phyloP scores from a whole-genome alignment of 1,284 basidiomycete species.

The Puccinia triticina region DNA sequence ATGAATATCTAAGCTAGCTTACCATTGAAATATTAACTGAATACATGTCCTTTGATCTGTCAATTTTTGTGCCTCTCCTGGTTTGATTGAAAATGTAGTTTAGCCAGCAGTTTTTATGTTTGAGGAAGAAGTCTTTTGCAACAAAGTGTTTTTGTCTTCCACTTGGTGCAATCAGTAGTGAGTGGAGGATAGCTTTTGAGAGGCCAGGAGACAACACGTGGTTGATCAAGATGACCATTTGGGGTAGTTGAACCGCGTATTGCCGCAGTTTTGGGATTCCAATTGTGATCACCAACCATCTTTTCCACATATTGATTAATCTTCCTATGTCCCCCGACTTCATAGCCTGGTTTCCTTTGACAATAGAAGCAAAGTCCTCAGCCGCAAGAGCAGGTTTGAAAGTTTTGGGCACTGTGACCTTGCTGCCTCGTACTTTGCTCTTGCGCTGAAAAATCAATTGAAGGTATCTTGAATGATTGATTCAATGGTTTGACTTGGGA shows the following conservation, averaged over 20 bases:
- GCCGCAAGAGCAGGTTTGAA: not conserved
- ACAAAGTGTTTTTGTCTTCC: constrained; percentile 21
- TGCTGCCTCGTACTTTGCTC: too few species aligned
- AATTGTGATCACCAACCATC: constrained; percentile 4
- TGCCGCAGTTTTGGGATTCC: not conserved
- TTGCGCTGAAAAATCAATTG: too few species aligned
- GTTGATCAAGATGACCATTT: not conserved
- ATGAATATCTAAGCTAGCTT: not conserved
- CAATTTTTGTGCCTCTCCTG: not conserved
- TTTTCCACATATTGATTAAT: constrained; percentile 15
- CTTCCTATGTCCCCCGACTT: constrained; percentile 18
- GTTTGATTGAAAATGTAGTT: constrained; percentile 9
- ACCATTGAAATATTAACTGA: not conserved
- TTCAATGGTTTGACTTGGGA: too few species aligned
- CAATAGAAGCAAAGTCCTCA: constrained; percentile 19
- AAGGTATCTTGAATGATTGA: too few species aligned
- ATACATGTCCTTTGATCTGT: not conserved
- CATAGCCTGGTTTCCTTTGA: constrained; percentile 9
- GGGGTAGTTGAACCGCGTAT: constrained; percentile 8
- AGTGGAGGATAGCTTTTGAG: not conserved
- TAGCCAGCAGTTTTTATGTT: constrained; percentile 23
- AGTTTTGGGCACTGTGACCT: not conserved
- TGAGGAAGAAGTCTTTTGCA: constrained; percentile 6
- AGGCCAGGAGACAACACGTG: constrained; percentile 1
- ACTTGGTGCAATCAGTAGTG: constrained; percentile 16